Evolutionary conservation across 371 early-diverging fungal species (phyloP), one percentile per base, ranked within the genome.

Genomic region (Mortierella sp.): DNA sequence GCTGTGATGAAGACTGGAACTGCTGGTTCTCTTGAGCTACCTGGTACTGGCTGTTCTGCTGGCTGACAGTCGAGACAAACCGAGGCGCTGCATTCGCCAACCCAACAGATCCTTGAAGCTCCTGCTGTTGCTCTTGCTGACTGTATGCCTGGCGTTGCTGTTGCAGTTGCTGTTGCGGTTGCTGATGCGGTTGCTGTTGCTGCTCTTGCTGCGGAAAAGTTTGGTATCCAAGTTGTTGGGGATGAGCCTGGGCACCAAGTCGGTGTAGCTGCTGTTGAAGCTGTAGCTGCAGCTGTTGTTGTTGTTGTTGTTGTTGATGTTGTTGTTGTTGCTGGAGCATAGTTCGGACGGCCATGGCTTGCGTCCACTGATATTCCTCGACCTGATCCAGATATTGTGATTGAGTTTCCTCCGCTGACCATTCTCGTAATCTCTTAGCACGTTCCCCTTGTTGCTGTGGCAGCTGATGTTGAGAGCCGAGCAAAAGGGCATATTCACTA

Each of bases 301-400:
- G 63, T n/a, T 66, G 62, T 52, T 65, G 75, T 50, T 63, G 67
- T 24, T 68, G 64, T 15, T 67, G 69, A 13, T 74, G 77, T 32
- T 79, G 80, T 36, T 74, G 52, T 19, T 43, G 43, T 15, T 43
- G 43, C 15, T 43, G 74, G 4, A 79, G 57, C 61, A 79, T 47
- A 3, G 71, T 5, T 16, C 80, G 67, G 33, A 79, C 59, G 1
- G 80, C 80, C 70, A 79, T 70, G n/a, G 80, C 59, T 24, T 79
- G 80, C 16, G 60, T 55, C 74, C 74, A 74, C 19, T 79, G 80
- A 38, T 70, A 74, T 52, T 79, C 74, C 22, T 79, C 80, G 11
- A 74, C 74, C 24, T 79, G 59, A 57, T 79, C 80, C 48, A 79
- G 33, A 48, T 74, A 79, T 47, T 79, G 80, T 0, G 67, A 48